phyloP scores from a whole-genome alignment of 2,329 filamentous ascomycete species.

The Venturia oleaginea region DNA sequence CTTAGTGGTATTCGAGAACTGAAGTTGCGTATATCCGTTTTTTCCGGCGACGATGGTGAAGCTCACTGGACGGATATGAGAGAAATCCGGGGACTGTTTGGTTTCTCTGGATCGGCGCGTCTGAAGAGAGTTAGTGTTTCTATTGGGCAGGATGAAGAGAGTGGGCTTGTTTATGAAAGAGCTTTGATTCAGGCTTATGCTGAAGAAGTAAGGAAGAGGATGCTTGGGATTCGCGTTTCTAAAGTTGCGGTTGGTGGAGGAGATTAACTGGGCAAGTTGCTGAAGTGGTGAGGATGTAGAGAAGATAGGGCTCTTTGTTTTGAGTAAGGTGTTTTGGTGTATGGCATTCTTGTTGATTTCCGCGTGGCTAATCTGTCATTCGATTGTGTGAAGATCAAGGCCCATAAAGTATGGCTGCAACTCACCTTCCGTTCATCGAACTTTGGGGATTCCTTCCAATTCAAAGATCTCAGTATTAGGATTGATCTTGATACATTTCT shows the following conservation, averaged over 20 bases:
- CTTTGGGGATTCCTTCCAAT: too few relatives aligned
- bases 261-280: too few relatives aligned
- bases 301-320: too few relatives aligned
- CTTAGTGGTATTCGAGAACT: background rate
- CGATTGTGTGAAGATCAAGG: too few relatives aligned
- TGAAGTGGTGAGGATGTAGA: too few relatives aligned
- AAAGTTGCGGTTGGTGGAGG: background rate
- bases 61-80: background rate
- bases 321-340: too few relatives aligned
- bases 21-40: background rate
- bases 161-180: background rate
- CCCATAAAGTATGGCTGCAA: too few relatives aligned
- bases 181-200: background rate
- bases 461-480: too few relatives aligned
- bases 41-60: background rate
- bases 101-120: background rate
- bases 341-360: too few relatives aligned
- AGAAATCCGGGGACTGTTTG: background rate
- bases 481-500: too few relatives aligned
- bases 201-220: background rate
- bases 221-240: background rate
- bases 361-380: too few relatives aligned
- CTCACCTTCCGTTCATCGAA: too few relatives aligned
- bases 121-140: background rate
- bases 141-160: background rate